phyloP scores from a whole-genome alignment of 2,329 filamentous ascomycete genomes.

The Pseudogymnoascus sp. region DNA sequence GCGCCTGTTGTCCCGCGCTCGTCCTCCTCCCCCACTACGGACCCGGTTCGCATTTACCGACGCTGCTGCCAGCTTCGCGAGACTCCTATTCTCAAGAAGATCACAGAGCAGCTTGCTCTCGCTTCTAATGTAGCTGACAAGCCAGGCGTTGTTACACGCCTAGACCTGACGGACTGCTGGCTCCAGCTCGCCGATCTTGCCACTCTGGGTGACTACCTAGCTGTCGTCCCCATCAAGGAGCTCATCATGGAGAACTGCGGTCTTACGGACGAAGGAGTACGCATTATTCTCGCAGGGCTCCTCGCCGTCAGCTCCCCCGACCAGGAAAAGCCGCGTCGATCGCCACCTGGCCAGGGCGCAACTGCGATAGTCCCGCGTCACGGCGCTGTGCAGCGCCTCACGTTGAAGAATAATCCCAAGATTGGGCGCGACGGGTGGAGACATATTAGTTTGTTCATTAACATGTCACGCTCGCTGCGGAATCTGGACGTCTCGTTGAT shows the following conservation, averaged over 20 bases:
- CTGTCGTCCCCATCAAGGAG: conserved; percentile 83
- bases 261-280: conserved; percentile 75
- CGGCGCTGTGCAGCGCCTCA: conserved; percentile 73
- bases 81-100: conserved; percentile 82
- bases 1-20: conserved; percentile 36
- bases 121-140: conserved; percentile 55
- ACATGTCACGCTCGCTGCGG: conserved; percentile 81
- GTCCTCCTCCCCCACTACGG: conserved; percentile 71
- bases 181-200: conserved; percentile 76
- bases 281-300: conserved; percentile 78
- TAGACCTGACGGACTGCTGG: conserved; percentile 79
- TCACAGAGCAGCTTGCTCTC: conserved; percentile 78
- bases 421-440: conserved; percentile 85
- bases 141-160: conserved; percentile 68
- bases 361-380: conserved; percentile 19
- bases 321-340: conserved; percentile 39
- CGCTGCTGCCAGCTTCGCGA: conserved; percentile 91
- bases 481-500: conserved; percentile 81
- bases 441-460: conserved; percentile 79
- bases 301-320: conserved; percentile 67
- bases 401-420: conserved; percentile 80
- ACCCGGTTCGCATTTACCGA: conserved; percentile 86
- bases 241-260: conserved; percentile 81
- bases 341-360: neutral
- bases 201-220: conserved; percentile 87